phyloP scores from a whole-genome alignment of 2,329 filamentous ascomycete genomes.

The Cordyceps tenuipes region DNA sequence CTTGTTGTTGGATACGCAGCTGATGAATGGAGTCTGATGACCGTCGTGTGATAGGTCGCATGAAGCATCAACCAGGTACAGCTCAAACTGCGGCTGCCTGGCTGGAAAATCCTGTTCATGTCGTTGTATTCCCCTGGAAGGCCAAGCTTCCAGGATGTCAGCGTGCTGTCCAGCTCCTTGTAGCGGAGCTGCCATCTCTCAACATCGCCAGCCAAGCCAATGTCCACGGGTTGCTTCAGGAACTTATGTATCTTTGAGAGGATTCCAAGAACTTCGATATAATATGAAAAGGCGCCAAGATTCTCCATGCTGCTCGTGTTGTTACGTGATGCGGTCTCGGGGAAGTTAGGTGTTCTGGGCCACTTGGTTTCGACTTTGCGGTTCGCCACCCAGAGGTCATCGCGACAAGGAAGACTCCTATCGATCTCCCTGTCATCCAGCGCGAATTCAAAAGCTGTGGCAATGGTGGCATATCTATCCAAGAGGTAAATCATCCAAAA shows the following conservation, averaged over 20 bases:
- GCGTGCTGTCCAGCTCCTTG: conserved; percentile 70
- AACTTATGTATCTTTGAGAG: conserved; percentile 83
- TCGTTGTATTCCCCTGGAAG: conserved; percentile 79
- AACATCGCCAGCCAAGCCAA: conserved; percentile 73
- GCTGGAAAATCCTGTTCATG: conserved; percentile 68
- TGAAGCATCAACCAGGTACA: conserved; percentile 89
- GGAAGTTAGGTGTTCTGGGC: conserved; percentile 52
- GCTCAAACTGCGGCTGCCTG: conserved; percentile 61
- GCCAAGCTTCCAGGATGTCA: conserved; percentile 76
- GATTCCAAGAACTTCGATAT: conserved; percentile 82
- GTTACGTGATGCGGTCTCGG: conserved; percentile 45
- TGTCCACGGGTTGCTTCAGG: conserved; percentile 81
- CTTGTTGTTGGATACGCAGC: conserved; percentile 86
- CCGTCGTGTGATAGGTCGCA: conserved; percentile 79
- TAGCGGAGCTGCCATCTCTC: conserved; percentile 86
- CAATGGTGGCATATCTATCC: conserved; percentile 82
- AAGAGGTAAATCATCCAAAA: conserved; percentile 95
- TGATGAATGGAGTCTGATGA: conserved; percentile 85
- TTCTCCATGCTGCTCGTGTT: conserved; percentile 66
- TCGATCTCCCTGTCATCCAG: conserved; percentile 86
- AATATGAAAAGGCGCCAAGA: conserved; percentile 79
- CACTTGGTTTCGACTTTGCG: conserved; percentile 76
- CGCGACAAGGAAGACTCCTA: conserved; percentile 74
- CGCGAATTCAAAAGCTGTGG: conserved; percentile 87
- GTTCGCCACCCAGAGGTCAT: conserved; percentile 79